Percentiles rank a stretch among this genome's conserved stretches.
phyloP scores from a whole-genome alignment of 139 green algal genomes.

The Chlamydomonas eustigma region DNA sequence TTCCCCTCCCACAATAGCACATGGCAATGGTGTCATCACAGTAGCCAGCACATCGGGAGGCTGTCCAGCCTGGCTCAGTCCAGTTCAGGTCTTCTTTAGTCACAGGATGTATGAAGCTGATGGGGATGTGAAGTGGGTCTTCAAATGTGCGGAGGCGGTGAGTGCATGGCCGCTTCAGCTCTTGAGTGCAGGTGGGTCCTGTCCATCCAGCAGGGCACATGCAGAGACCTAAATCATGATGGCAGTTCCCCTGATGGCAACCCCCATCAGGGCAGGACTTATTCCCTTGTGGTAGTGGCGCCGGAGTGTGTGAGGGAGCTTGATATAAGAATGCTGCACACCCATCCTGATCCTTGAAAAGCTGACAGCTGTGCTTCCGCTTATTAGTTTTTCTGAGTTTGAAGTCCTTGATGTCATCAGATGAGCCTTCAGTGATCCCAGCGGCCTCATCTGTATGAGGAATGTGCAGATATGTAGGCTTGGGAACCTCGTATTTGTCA shows the following conservation, averaged over 20 bases:
- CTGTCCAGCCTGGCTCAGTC: slow-evolving; percentile 20
- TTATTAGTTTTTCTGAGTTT: no score
- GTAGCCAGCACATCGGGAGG: slow-evolving; percentile 38
- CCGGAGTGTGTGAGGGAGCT: no score
- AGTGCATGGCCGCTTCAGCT: background rate
- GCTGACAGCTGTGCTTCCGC: no score
- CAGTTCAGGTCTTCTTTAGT: slow-evolving; percentile 23
- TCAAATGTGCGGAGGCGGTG: background rate
- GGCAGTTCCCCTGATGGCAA: background rate
- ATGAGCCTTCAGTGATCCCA: no score
- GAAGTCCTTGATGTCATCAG: no score
- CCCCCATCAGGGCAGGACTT: no score
- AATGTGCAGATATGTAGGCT: no score
- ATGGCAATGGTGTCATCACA: slow-evolving; percentile 51
- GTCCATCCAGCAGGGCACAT: slow-evolving; percentile 5
- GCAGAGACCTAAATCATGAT: background rate
- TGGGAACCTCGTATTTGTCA: no score
- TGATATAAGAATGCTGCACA: no score
- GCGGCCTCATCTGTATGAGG: no score
- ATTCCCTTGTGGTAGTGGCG: no score
- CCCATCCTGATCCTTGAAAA: no score
- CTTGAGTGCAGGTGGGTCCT: background rate
- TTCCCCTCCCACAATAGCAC: slow-evolving; percentile 47
- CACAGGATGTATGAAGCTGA: background rate
- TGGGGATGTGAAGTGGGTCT: background rate